Conservation (phyloP, 2,329 filamentous ascomycete genomes). For the Colletotrichum tropicale region DNA sequence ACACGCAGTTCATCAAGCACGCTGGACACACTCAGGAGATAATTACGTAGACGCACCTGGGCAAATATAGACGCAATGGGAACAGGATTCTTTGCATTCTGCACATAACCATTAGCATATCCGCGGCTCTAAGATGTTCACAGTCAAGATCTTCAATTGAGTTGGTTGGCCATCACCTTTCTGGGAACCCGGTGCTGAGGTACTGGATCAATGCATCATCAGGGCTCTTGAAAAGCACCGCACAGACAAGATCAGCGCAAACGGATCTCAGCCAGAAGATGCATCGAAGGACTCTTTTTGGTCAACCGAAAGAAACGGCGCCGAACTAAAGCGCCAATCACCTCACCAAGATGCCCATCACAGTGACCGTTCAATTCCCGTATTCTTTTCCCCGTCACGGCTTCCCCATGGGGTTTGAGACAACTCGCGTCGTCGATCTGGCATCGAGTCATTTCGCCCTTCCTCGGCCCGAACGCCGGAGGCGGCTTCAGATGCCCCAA, state of each 20-base stretch:
- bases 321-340: too few species aligned
- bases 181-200: not conserved
- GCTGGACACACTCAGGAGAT: not conserved
- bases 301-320: not conserved
- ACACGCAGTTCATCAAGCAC: not conserved
- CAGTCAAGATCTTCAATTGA: not conserved
- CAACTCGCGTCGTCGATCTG: not conserved
- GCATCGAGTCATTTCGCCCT: not conserved
- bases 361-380: not conserved
- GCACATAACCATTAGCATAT: not conserved
- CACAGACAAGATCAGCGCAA: not conserved
- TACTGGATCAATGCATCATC: not conserved
- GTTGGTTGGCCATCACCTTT: not conserved
- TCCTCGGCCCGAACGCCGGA: not conserved
- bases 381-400: not conserved
- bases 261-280: not conserved
- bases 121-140: accelerated
- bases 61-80: not conserved
- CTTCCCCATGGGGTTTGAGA: not conserved
- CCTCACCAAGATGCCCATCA: not conserved
- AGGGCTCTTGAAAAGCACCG: not conserved
- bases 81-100: not conserved
- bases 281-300: not conserved
- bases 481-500: not conserved
- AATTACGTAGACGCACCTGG: not conserved